phyloP scores from a whole-genome alignment of 2,329 filamentous ascomycete species.

The Aspergillus sp. region DNA sequence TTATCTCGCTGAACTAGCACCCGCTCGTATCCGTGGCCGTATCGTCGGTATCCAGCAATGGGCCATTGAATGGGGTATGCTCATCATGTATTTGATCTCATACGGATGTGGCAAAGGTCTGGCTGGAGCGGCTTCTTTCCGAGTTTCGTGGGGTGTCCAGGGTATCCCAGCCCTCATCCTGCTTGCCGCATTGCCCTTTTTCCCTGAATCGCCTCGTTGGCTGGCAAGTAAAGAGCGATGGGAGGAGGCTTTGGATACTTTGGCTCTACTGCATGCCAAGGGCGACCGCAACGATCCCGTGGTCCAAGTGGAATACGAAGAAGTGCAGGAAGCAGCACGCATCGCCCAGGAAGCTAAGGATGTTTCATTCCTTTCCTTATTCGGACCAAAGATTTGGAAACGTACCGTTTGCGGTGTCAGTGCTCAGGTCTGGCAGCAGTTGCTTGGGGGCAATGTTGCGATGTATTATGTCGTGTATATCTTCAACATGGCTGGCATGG shows the following conservation, averaged over 20 bases:
- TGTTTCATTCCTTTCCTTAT: constrained; percentile 43
- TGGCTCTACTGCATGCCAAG: constrained; percentile 60
- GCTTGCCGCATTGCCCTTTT: constrained; percentile 56
- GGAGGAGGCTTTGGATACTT: constrained; percentile 53
- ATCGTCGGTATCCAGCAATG: constrained; percentile 50
- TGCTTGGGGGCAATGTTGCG: constrained; percentile 60
- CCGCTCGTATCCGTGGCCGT: constrained; percentile 43
- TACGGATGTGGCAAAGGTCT: constrained; percentile 40
- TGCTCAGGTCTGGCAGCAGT: constrained; percentile 59
- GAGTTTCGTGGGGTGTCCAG: constrained; percentile 65
- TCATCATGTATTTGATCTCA: constrained; percentile 48
- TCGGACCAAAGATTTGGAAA: constrained; percentile 52
- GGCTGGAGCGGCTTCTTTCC: constrained; percentile 50
- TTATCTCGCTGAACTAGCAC: constrained; percentile 48
- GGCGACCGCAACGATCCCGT: constrained; percentile 57
- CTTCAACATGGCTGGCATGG: constrained; percentile 60
- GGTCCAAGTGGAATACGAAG: constrained; percentile 56
- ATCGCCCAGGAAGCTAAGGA: constrained; percentile 36
- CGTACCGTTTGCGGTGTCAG: constrained; percentile 55
- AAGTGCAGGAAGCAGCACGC: constrained; percentile 37
- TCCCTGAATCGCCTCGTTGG: constrained; percentile 64
- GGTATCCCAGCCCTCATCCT: constrained; percentile 61
- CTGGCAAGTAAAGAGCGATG: constrained; percentile 61
- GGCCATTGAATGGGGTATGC: constrained; percentile 47
- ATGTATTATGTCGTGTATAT: constrained; percentile 64